Evolutionary conservation across 208 protist species (phyloP).

Genomic region (Lotmaria passim): DNA sequence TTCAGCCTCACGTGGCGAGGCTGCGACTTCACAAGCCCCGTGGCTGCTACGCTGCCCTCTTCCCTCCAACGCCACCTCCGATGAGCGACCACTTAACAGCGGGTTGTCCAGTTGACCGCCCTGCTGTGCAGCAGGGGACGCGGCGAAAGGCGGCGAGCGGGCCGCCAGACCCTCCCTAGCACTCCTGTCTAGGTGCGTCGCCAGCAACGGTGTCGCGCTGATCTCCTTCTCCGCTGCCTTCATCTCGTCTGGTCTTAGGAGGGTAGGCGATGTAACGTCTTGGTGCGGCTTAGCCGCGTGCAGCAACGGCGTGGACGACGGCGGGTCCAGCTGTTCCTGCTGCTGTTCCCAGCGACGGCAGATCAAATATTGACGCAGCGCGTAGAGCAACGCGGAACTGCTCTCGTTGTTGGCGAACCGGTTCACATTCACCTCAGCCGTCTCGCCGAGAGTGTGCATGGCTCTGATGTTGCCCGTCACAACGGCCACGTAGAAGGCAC

Average conservation of each 20-base stretch:
- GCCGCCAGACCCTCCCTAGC: too few relatives aligned
- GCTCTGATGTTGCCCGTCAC: conserved; percentile 26
- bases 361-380: conserved; percentile 33
- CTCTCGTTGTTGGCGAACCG: conserved; percentile 41
- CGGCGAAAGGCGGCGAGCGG: too few relatives aligned
- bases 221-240: background rate
- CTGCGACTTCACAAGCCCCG: background rate
- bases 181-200: background rate
- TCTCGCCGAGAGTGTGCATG: conserved; percentile 25
- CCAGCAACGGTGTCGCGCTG: conserved; percentile 10
- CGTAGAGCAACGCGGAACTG: conserved; percentile 41
- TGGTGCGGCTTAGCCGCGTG: conserved; percentile 5
- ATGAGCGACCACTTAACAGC: background rate
- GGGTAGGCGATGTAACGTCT: conserved; percentile 1
- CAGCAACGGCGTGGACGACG: background rate
- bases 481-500: conserved; percentile 43
- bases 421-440: conserved; percentile 38
- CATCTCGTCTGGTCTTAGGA: background rate
- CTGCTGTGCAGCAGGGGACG: too few relatives aligned
- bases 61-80: background rate
- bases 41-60: background rate
- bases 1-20: background rate
- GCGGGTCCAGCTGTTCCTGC: background rate
- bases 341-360: conserved; percentile 7
- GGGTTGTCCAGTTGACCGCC: too few relatives aligned